A percentile compares a stretch with the other conserved stretches of the same genome.
These are phyloP conservation scores for Salicornia ramosissima DNA, from an alignment of 148 eudicot species.

Conservation along the genomic window DNA sequence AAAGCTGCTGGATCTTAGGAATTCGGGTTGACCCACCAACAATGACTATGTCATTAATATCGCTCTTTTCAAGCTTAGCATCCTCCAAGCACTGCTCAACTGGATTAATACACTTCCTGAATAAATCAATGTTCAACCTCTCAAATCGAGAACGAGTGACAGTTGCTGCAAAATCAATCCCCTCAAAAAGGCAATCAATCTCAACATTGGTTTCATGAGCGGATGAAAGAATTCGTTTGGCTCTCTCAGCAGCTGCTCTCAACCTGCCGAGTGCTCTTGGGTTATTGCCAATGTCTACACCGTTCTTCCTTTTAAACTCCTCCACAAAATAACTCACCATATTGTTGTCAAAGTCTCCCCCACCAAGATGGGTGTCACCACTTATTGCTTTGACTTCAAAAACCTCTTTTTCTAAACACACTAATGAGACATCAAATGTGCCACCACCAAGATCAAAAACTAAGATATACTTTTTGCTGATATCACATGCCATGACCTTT, in stretches of 20 bases:
- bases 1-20: conserved; percentile 26
- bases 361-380: conserved; percentile 33
- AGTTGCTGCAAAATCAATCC: conserved; percentile 21
- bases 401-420: conserved; percentile 8
- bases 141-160: conserved; percentile 26
- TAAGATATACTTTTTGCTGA: conserved; percentile 15
- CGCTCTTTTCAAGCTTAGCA: conserved; percentile 20
- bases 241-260: conserved; percentile 24
- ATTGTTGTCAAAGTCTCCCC: conserved; percentile 22
- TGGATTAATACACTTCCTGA: conserved; percentile 15
- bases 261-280: conserved; percentile 24
- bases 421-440: conserved; percentile 25
- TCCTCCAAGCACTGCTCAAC: conserved; percentile 19
- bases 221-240: conserved; percentile 20
- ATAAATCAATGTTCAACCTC: conserved; percentile 19
- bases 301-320: conserved; percentile 24
- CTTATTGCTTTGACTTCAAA: conserved; percentile 21
- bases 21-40: conserved; percentile 35
- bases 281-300: conserved; percentile 20
- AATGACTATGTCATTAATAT: conserved; percentile 25
- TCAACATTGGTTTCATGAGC: conserved; percentile 7
- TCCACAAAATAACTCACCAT: conserved; percentile 21
- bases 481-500: background rate
- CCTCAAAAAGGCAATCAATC: conserved; percentile 24
- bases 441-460: conserved; percentile 30